Conservation (phyloP, 2,329 filamentous ascomycete species). For the Chrysoporthe cubensis region DNA sequence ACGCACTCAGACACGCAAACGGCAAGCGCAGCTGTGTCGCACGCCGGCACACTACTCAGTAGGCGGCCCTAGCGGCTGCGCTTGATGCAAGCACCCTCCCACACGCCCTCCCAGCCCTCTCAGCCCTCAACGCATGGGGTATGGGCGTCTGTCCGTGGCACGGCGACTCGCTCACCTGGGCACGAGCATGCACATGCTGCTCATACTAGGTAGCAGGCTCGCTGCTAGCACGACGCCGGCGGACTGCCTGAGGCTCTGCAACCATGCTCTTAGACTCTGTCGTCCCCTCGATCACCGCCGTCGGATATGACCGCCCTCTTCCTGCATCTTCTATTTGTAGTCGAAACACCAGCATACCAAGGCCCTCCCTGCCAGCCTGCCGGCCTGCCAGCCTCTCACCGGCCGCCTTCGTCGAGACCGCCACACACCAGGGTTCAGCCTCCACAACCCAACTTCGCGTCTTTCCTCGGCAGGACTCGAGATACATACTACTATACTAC, state of each 20-base stretch:
- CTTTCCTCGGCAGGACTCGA: background rate
- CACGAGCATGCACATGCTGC: background rate
- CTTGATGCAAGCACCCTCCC: conserved; percentile 1
- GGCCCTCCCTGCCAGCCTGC: conserved; percentile 23
- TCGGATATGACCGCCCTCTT: conserved; percentile 27
- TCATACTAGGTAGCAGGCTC: background rate
- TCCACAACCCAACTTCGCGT: background rate
- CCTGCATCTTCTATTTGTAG: conserved; percentile 23
- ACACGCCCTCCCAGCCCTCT: background rate
- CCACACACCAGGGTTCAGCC: background rate
- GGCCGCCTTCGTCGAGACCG: conserved; percentile 2
- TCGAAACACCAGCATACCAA: conserved; percentile 16
- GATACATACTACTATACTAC: too few species aligned
- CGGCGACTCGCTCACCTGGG: too few species aligned
- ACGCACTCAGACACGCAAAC: background rate
- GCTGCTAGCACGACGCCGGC: background rate
- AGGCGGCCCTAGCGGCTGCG: background rate
- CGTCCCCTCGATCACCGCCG: background rate
- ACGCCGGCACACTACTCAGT: background rate
- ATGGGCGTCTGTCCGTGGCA: background rate
- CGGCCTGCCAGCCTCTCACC: conserved; percentile 1
- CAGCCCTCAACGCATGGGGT: background rate
- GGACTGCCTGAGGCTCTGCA: background rate
- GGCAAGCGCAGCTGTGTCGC: background rate
- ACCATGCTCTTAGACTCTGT: background rate